Evolutionary conservation across 495 filamentous ascomycete species (phyloP).

Genomic region (Hyaloscypha hepaticicola): DNA sequence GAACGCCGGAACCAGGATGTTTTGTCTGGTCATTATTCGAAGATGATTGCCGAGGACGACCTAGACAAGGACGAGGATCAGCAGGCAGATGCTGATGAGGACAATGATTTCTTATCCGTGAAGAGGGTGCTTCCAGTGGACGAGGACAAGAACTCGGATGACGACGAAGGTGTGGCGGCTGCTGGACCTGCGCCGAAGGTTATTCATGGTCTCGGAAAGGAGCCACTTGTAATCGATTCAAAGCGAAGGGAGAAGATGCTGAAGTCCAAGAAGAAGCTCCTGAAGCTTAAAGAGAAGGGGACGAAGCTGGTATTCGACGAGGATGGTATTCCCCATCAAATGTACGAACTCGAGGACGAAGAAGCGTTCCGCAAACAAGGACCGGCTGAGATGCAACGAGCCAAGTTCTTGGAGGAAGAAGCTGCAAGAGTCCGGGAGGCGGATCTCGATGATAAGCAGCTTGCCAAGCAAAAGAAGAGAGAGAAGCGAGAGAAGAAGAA

Average conservation of each 20-base stretch:
- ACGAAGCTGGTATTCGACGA: constrained; percentile 89
- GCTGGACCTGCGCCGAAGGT: constrained; percentile 45
- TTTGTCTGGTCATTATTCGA: constrained; percentile 87
- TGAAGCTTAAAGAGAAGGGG: constrained; percentile 82
- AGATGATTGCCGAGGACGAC: constrained; percentile 70
- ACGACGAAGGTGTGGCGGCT: constrained; percentile 32
- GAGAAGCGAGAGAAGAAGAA: constrained; percentile 88
- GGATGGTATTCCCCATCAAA: constrained; percentile 75
- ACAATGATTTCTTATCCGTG: constrained; percentile 82
- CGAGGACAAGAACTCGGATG: constrained; percentile 42
- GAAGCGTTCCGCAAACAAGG: constrained; percentile 73
- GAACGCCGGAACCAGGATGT: constrained; percentile 92
- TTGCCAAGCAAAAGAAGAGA: constrained; percentile 73
- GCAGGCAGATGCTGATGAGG: constrained; percentile 54
- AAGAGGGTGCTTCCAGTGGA: constrained; percentile 74
- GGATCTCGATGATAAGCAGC: constrained; percentile 78
- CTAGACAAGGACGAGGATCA: constrained; percentile 34
- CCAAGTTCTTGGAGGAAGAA: constrained; percentile 74
- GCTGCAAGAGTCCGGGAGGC: constrained; percentile 66
- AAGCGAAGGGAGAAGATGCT: constrained; percentile 91
- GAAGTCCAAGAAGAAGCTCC: constrained; percentile 88
- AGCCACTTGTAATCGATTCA: constrained; percentile 80
- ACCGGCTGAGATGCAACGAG: constrained; percentile 68
- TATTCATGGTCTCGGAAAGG: constrained; percentile 51
- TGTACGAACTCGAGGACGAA: constrained; percentile 87